phyloP scores from a whole-genome alignment of 2,329 filamentous ascomycete species.

The Zymoseptoria passerinii region DNA sequence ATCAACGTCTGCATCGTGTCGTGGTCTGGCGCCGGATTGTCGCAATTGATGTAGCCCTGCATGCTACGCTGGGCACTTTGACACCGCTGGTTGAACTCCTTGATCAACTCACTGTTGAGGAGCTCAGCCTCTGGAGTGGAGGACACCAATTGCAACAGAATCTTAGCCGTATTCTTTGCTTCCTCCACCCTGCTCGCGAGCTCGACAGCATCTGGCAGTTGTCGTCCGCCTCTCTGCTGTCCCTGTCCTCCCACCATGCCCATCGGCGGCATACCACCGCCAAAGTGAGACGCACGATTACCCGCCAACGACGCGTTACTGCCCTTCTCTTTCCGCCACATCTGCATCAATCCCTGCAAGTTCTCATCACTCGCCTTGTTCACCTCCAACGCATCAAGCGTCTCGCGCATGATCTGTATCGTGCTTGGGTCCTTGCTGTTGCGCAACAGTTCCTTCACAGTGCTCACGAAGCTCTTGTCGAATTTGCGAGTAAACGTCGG shows the following conservation, averaged over 20 bases:
- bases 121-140: conserved; percentile 72
- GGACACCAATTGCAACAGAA: conserved; percentile 85
- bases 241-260: conserved; percentile 1
- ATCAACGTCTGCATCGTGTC: conserved; percentile 90
- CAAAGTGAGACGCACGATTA: neutral
- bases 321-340: conserved; percentile 86
- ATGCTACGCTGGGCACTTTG: conserved; percentile 71
- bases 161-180: conserved; percentile 78
- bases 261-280: neutral
- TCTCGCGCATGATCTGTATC: conserved; percentile 79
- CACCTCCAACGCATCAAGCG: conserved; percentile 66
- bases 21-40: conserved; percentile 76
- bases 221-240: conserved; percentile 1
- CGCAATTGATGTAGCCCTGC: conserved; percentile 74
- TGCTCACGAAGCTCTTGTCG: conserved; percentile 73
- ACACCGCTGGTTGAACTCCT: conserved; percentile 85
- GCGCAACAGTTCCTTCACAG: conserved; percentile 66
- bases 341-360: conserved; percentile 60
- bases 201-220: conserved; percentile 61
- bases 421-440: conserved; percentile 65
- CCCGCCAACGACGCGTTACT: conserved; percentile 15
- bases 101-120: conserved; percentile 75
- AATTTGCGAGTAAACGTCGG: conserved; percentile 83
- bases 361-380: conserved; percentile 68
- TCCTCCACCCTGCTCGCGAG: conserved; percentile 79